Base-by-base conservation (phyloP, 2,329 filamentous ascomycete genomes). In the Neodidymelliopsis sp. region DNA sequence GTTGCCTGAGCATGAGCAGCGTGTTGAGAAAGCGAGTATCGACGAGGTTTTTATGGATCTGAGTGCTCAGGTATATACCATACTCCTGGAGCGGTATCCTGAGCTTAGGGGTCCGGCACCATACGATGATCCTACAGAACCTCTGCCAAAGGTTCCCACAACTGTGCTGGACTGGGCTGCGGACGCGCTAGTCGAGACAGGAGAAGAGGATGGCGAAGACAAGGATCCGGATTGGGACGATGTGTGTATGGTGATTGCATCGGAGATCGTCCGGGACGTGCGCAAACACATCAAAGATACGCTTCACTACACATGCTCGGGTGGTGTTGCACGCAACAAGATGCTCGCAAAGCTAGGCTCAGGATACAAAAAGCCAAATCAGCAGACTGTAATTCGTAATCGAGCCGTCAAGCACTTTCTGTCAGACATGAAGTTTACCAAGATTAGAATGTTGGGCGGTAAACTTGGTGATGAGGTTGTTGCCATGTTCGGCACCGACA, bases 191-290 rank as follows among this genome's bases (percentile, higher is more conserved):
- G 79, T 95, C 12, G 90, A 92, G 67, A 77, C 96, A 37, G 86
- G 94, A 54, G 79, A 84, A 33, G 86, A 94, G 57, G 79, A 84
- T 28, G 78, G 79, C 18, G 92, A 96, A 71, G 82, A 87, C 15
- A 82, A 88, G 59, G 88, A 95, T 65, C 90, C 91, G 1, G 94
- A 99, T 74, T 99, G 94, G 94, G 93, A 99, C 71, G 94, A 99
- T 76, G 82, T 97, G 57, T 89, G 84, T 12, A 89, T 96, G 69
- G 79, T 90, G 22, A 84, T 97, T 64, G 94, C 89, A 0, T 92
- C 91, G 2, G 91, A 97, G 67, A 94, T 97, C 62, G 85, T 97
- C 24, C 84, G 90, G 15, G 81, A 84, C 51, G 82, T 97, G 13
- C 84, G 94, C 39, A 78, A 79, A 16, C 78, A 82, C 39, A 81